phyloP scores from a whole-genome alignment of 163 green algal species.

The Volvox carteri region DNA sequence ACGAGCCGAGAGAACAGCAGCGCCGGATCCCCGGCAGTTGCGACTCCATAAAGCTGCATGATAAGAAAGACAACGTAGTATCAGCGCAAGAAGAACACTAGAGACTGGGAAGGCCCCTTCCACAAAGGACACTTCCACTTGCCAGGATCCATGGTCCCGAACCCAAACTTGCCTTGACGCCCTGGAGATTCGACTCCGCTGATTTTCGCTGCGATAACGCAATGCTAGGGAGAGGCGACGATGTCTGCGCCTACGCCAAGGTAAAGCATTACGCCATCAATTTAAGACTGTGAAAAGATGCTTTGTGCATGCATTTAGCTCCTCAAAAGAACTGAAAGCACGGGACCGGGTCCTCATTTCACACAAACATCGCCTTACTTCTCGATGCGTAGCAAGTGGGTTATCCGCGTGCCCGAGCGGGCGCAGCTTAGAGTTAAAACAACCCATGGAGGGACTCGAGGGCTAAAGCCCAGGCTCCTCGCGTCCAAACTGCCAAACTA shows the following conservation, averaged over 20 bases:
- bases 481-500: neutral
- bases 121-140: neutral
- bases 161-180: neutral
- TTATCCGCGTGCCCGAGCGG: neutral
- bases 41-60: slow-evolving; percentile 17
- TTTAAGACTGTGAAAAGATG: too few relatives aligned
- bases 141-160: neutral
- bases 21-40: neutral
- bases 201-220: neutral
- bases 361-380: neutral
- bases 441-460: neutral
- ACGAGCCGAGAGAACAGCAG: slow-evolving; percentile 30
- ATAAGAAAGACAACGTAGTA: neutral
- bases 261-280: too few relatives aligned
- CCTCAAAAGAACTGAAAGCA: too few relatives aligned
- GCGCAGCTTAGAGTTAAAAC: slow-evolving; percentile 6
- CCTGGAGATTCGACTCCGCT: neutral
- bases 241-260: neutral
- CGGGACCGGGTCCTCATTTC: neutral
- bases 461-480: neutral
- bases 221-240: neutral
- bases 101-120: neutral
- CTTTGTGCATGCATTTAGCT: too few relatives aligned
- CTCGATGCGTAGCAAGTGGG: neutral
- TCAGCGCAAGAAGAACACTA: neutral